Conservation (phyloP, 208 protist genomes). For the Trypanosoma vivax region DNA sequence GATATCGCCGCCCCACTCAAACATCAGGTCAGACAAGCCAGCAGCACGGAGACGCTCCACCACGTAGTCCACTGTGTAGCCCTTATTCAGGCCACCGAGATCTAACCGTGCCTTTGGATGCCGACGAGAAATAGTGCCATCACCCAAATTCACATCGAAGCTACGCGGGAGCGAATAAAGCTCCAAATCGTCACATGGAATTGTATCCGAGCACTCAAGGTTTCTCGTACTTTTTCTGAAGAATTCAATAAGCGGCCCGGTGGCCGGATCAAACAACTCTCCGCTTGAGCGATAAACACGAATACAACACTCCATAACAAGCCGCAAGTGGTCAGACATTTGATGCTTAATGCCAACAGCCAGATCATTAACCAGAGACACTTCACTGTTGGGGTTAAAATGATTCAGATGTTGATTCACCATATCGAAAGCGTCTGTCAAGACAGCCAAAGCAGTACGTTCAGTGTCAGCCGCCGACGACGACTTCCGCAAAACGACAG, state of each 20-base stretch:
- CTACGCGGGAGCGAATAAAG: constrained; percentile 23
- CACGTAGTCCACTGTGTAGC: constrained; percentile 39
- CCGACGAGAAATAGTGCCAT: constrained; percentile 28
- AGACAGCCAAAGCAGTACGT: constrained; percentile 18
- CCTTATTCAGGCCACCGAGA: constrained; percentile 43
- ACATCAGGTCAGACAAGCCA: constrained; percentile 28
- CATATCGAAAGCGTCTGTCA: constrained; percentile 48
- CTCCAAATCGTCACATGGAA: constrained; percentile 23
- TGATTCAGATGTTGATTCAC: constrained; percentile 34
- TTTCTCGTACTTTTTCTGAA: constrained; percentile 16
- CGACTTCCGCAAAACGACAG: constrained; percentile 5
- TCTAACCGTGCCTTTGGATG: constrained; percentile 28
- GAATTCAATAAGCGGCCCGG: constrained; percentile 17
- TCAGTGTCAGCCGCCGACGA: background rate
- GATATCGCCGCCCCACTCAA: constrained; percentile 54
- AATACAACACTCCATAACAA: constrained; percentile 30
- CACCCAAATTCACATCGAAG: constrained; percentile 29
- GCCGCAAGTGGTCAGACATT: constrained; percentile 29
- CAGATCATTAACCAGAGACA: constrained; percentile 25
- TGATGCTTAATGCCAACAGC: constrained; percentile 20
- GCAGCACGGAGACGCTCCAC: constrained; percentile 32
- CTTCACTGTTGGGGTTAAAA: constrained; percentile 46
- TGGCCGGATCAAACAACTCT: constrained; percentile 31
- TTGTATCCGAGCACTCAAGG: constrained; percentile 5
- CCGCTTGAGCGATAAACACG: constrained; percentile 27